Evolutionary conservation across 129 eudicot genomes (phyloP).

Genomic region (Escallonia herrerae): DNA sequence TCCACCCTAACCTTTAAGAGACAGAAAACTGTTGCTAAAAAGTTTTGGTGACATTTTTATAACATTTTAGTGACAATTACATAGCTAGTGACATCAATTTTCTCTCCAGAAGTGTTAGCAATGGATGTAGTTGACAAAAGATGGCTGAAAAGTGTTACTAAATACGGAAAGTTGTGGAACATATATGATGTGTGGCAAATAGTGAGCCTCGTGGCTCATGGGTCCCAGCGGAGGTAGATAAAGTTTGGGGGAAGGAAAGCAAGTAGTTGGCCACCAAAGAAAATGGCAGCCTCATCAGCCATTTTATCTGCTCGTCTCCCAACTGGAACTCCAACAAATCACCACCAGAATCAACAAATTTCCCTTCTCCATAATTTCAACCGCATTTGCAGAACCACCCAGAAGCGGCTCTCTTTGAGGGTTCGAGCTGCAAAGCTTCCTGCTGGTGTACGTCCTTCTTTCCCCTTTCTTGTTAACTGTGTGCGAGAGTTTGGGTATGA

Average conservation of each 20-base stretch:
- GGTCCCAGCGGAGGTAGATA: constrained; percentile 10
- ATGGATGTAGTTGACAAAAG: no score
- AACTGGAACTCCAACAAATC: background rate
- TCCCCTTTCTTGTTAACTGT: background rate
- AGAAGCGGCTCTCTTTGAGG: constrained; percentile 29
- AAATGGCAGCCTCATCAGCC: constrained; percentile 20
- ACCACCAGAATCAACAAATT: background rate
- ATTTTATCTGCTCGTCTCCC: constrained; percentile 24
- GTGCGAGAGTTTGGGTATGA: background rate
- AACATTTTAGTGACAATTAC: no score
- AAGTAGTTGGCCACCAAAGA: background rate
- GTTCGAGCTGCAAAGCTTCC: constrained; percentile 86
- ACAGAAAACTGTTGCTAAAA: no score
- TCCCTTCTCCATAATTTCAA: background rate
- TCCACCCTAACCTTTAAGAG: no score
- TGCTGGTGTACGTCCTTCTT: constrained; percentile 48
- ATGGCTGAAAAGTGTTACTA: no score
- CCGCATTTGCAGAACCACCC: constrained; percentile 1
- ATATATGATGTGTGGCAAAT: background rate
- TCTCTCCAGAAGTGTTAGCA: no score
- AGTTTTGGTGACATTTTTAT: no score
- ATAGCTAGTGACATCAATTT: no score
- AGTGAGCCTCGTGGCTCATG: no score
- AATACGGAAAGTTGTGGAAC: no score
- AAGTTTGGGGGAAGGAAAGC: constrained; percentile 10